Evolutionary conservation across 2,329 filamentous ascomycete genomes (phyloP), one percentile per base, ranked within the genome.

Genomic region (Juglanconis oblonga): DNA sequence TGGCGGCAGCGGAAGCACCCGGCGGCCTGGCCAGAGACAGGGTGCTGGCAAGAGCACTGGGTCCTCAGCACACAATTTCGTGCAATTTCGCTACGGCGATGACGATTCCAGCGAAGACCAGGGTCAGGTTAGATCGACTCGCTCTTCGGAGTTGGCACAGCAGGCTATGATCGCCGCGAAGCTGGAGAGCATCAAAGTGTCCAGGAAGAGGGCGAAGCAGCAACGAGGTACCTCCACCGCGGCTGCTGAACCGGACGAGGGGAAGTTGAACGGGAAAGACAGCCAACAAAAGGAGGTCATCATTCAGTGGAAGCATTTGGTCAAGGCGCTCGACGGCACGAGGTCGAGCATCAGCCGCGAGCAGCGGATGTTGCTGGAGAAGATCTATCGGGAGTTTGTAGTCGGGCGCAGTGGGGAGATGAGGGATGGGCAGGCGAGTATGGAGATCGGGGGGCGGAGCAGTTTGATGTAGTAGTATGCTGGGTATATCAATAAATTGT

Each of bases 361-460:
- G 62, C 95, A 99, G 76, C 84, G 87, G 68, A 81, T 78, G 63
- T 80, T 94, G 62, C 74, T 99, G 65, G 82, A 85, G 68, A 85
- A 84, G 45, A 97, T 99, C 63, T 99, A 99, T 72, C 81, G 83
- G 14, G 95, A 99, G 76, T 99, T 99, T 79, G 88, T 97, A 0
- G 90, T 91, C 4, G 93, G 92, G 0, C 83, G 95, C 67, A 97
- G 93, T 73, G 95, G 95, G 7, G 93, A 98, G 78, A 92, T 99
- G 91, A 91, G 88, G 62, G 94, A 90, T 74, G 95, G 95, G 1
- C 91, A 98, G 75, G 92, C 90, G 0, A 90, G 89, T 59, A 96
- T 88, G 73, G 95, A 98, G 75, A 87, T 99, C 76, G 95, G 95
- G 7, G 95, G 93, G 13, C 81, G 95, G 71, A 94, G 89, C 68